Evolutionary conservation across 116 monocot genomes (phyloP), one percentile per base, ranked within the genome.

Genomic region (Cymodocea nodosa): DNA sequence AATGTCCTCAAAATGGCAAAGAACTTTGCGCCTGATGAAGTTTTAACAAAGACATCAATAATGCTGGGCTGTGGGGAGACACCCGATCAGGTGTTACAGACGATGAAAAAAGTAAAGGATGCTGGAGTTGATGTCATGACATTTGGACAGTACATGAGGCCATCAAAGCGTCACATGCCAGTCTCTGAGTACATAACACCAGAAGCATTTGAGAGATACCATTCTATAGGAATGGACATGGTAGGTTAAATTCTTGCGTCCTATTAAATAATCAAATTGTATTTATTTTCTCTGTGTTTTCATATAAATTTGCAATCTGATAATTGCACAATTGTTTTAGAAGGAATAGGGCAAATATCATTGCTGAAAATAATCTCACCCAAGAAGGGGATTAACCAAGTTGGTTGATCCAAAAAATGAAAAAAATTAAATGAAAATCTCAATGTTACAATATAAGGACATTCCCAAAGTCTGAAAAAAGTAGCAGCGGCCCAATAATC

Each of bases 31-130:
- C 94, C 87, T 19, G 35, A 63, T 53, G 87, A 87, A 34, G 87
- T 87, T 39, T 82, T 87, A 15, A 90, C 94, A 24, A 94, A 94
- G 78, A 94, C 94, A 15, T 94, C 94, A 34, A 79, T 94, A 67
- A 94, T 90, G 90, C 65, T 94, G 52, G 94, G 94, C 40, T 94
- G 94, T 63, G 90, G 94, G 2, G 94, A 94, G 75, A 90, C 90
- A 56, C 75, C 79, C 52, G 90, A 90, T 62, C 90, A 90, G 75
- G 87, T 94, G 15, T 66, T 90, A 23, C 71, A 74, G 60, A 90
- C 90, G 5, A 94, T 90, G 90, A 90, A 90, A 68, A 94, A 90
- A 70, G 94, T 94, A 16, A 78, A 79, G 64, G 74, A 68, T 61
- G 94, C 90, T 7, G 94, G 90, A 34, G 81, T 94, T 60, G 94